These are phyloP conservation scores for Quercus tomentella DNA, from an alignment of 331 rosid species.

Conservation along the genomic window DNA sequence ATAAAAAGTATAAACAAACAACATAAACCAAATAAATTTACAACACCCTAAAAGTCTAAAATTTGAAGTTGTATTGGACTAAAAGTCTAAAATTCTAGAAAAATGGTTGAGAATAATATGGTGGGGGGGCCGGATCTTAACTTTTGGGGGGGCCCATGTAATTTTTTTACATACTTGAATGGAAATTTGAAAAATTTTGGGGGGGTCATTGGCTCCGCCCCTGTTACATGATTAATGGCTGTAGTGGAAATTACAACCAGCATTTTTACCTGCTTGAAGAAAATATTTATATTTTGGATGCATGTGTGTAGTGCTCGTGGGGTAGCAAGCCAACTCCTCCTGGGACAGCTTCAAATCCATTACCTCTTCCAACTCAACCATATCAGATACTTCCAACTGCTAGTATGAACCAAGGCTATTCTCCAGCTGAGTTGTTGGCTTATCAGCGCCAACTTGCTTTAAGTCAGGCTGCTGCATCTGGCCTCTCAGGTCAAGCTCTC, in stretches of 20 bases:
- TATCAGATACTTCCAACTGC: slow-evolving; percentile 62
- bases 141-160: too few species aligned
- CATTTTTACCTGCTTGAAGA: neutral
- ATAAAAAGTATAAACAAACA: too few species aligned
- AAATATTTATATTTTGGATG: neutral
- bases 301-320: slow-evolving; percentile 54
- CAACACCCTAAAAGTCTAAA: too few species aligned
- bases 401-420: slow-evolving; percentile 66
- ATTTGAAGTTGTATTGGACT: too few species aligned
- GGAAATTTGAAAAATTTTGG: too few species aligned
- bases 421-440: slow-evolving; percentile 68
- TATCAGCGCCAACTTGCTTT: slow-evolving; percentile 75
- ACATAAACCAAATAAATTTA: too few species aligned
- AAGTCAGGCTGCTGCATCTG: slow-evolving; percentile 62
- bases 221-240: neutral
- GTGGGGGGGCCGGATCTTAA: too few species aligned
- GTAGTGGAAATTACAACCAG: neutral
- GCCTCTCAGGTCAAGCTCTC: slow-evolving; percentile 62
- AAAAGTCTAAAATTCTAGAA: too few species aligned
- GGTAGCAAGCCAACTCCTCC: slow-evolving; percentile 68
- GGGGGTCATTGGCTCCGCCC: too few species aligned
- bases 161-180: too few species aligned
- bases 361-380: slow-evolving; percentile 61
- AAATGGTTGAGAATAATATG: too few species aligned
- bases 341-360: slow-evolving; percentile 56